Conservation (phyloP, 164 flowering plant genomes). For the Nelumbo lutea region DNA sequence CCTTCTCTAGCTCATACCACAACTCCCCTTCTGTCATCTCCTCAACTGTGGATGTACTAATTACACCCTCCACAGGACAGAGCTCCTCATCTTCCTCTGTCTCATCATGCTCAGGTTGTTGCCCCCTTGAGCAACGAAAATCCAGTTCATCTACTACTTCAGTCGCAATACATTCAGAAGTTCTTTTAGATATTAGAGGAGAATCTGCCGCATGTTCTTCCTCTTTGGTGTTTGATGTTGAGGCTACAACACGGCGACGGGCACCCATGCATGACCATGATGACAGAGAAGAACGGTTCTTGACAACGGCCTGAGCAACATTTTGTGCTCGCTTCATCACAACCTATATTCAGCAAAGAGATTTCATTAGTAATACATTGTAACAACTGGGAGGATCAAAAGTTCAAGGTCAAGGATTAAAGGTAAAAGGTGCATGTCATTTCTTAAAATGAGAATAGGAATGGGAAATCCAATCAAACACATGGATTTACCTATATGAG, state of each 20-base stretch:
- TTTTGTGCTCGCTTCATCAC: conserved; percentile 87
- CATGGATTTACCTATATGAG: no score
- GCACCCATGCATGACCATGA: conserved; percentile 97
- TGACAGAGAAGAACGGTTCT: conserved; percentile 65
- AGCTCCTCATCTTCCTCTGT: conserved; percentile 61
- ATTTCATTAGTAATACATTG: not conserved
- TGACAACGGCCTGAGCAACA: conserved; percentile 87
- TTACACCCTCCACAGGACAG: conserved; percentile 24
- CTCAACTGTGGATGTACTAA: conserved; percentile 32
- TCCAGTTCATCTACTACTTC: conserved; percentile 28
- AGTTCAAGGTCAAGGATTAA: not conserved
- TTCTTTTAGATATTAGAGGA: conserved; percentile 32
- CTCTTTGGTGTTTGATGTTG: conserved; percentile 29
- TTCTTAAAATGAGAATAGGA: no score
- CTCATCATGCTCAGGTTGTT: conserved; percentile 37
- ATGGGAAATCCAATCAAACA: no score
- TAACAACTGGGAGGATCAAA: not conserved
- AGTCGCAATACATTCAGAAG: conserved; percentile 29
- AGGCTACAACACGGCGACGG: conserved; percentile 53
- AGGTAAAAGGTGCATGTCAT: not conserved
- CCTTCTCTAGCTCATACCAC: conserved; percentile 79
- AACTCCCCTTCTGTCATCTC: conserved; percentile 74
- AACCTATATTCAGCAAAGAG: conserved; percentile 36
- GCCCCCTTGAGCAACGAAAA: conserved; percentile 22
- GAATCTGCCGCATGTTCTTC: conserved; percentile 35